A percentile compares a stretch with the other conserved stretches of the same genome.
Evolutionary conservation across 163 green algal genomes (phyloP).

Genomic region (Volvox carteri): DNA sequence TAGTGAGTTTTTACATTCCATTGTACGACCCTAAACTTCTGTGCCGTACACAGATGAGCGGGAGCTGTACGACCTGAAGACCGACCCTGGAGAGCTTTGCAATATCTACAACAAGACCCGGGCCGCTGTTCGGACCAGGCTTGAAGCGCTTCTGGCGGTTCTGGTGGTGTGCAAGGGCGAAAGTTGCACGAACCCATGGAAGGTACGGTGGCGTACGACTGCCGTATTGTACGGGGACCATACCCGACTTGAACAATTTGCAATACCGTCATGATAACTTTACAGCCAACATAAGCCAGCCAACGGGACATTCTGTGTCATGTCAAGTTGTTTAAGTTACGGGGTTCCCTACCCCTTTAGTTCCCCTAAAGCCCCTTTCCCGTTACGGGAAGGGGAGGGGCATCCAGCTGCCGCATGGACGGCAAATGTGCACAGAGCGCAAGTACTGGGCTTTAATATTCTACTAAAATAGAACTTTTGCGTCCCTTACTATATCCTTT

Average conservation of each 20-base stretch:
- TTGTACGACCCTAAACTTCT: neutral
- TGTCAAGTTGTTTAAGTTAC: neutral
- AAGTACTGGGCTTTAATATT: too few species aligned
- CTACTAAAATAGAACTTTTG: too few species aligned
- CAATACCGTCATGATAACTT: too few species aligned
- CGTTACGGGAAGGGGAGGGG: neutral
- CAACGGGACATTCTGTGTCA: neutral
- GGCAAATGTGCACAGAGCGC: too few species aligned
- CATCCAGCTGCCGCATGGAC: too few species aligned
- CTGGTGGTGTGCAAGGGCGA: conserved; percentile 49
- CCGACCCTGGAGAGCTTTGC: conserved; percentile 37
- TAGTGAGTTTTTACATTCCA: too few species aligned
- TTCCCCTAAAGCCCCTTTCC: neutral
- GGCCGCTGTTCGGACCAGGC: neutral
- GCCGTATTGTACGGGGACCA: neutral
- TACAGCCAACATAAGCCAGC: neutral
- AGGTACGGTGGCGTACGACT: neutral
- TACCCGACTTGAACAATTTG: too few species aligned
- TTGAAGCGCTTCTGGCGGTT: conserved; percentile 50
- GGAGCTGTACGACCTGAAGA: conserved; percentile 50
- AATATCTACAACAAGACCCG: conserved; percentile 20
- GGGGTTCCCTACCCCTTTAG: neutral
- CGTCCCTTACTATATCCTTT: too few species aligned
- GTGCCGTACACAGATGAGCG: conserved; percentile 15
- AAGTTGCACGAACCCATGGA: conserved; percentile 49